Evolutionary conservation across 345 rosid genomes (phyloP).

Genomic region (Eutrema yunnanense): DNA sequence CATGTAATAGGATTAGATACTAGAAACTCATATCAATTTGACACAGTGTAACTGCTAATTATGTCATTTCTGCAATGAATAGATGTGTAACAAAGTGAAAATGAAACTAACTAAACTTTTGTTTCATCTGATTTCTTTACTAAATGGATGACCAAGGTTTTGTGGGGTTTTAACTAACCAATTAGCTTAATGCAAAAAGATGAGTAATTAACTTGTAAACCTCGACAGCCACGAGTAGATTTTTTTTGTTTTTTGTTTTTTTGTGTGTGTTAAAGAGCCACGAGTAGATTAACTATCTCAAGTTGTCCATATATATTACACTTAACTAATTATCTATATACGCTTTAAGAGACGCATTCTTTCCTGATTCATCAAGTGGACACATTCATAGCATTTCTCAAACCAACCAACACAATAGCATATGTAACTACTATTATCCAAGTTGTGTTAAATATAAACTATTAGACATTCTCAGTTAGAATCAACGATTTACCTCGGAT

Average conservation of each 20-base stretch:
- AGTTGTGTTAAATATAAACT: not conserved
- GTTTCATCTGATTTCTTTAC: not conserved
- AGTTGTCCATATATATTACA: constrained; percentile 18
- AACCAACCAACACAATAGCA: constrained; percentile 6
- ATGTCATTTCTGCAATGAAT: not conserved
- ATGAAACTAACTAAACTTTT: not conserved
- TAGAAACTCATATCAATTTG: not conserved
- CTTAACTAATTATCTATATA: not conserved
- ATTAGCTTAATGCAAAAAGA: constrained; percentile 1
- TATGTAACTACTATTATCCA: constrained; percentile 8
- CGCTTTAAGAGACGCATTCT: not conserved
- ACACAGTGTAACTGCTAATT: not conserved
- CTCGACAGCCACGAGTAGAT: not conserved
- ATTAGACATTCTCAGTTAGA: not conserved
- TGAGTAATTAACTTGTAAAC: not conserved
- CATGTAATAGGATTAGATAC: not conserved
- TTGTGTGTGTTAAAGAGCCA: not conserved
- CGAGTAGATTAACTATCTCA: constrained; percentile 1
- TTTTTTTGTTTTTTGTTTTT: too few relatives aligned
- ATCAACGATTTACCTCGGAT: constrained; percentile 35
- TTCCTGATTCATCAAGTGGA: constrained; percentile 18
- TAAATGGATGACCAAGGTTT: not conserved
- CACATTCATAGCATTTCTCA: constrained; percentile 1
- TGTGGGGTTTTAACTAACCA: not conserved
- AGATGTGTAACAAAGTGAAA: not conserved